phyloP scores from a whole-genome alignment of 306 rosid species.

The Pyrus communis region DNA sequence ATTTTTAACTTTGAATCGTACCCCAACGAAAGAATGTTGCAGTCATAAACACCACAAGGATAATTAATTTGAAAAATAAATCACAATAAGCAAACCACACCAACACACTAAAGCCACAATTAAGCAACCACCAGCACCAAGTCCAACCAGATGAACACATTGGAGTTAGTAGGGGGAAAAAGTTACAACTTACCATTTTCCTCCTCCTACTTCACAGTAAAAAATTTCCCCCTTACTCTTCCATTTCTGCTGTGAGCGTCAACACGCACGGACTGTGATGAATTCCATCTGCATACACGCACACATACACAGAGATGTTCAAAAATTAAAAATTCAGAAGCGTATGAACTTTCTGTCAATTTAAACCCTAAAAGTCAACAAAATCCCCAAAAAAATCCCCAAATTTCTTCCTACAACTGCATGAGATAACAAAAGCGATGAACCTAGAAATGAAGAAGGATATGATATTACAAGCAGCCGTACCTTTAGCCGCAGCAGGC shows the following conservation, averaged over 20 bases:
- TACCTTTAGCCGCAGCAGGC: background rate
- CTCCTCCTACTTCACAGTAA: background rate
- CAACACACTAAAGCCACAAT: background rate
- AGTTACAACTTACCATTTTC: constrained; percentile 20
- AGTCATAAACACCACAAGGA: background rate
- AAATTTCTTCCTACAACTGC: background rate
- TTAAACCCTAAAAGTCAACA: background rate
- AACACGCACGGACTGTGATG: background rate
- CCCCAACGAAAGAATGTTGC: background rate
- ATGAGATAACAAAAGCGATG: background rate
- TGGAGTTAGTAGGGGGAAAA: background rate
- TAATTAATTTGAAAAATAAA: background rate
- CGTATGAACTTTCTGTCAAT: background rate
- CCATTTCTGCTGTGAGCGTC: background rate
- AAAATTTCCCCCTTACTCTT: background rate
- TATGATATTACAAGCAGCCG: background rate
- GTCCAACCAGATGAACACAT: background rate
- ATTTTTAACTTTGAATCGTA: background rate
- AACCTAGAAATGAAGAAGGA: background rate
- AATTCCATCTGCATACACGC: background rate
- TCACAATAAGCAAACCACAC: background rate
- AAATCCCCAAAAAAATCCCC: background rate
- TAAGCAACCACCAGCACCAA: background rate
- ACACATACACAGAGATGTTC: background rate
- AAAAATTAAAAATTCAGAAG: background rate